These are phyloP conservation scores for Takashimella koratensis DNA, from an alignment of 1,284 basidiomycete genomes.

Conservation along the genomic window DNA sequence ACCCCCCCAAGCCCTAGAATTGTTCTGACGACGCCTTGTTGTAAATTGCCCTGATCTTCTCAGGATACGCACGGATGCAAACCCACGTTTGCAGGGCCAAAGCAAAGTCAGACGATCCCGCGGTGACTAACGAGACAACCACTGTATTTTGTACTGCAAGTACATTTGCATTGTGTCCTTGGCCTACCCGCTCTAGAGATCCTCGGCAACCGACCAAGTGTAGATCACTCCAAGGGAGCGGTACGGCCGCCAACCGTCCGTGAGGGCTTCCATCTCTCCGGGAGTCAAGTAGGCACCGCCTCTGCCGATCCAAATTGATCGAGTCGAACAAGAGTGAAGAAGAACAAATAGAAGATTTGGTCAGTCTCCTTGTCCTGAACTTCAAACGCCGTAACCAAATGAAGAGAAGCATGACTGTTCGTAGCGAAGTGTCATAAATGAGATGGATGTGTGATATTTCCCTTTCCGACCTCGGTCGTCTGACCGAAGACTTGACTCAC, in stretches of 20 bases:
- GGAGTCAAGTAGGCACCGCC: slow-evolving; percentile 76
- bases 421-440: too few species aligned
- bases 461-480: too few species aligned
- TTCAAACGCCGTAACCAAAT: slow-evolving; percentile 1
- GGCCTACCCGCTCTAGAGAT: background rate
- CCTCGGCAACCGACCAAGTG: slow-evolving; percentile 47
- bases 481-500: slow-evolving; percentile 51
- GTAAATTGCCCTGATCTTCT: too few species aligned
- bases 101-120: too few species aligned
- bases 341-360: too few species aligned
- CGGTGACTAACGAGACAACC: too few species aligned
- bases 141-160: background rate
- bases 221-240: slow-evolving; percentile 61
- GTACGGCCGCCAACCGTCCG: slow-evolving; percentile 73
- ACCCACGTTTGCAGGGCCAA: too few species aligned
- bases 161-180: background rate
- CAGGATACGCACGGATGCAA: too few species aligned
- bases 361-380: background rate
- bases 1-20: too few species aligned
- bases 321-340: slow-evolving; percentile 1
- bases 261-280: slow-evolving; percentile 74
- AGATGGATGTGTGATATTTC: too few species aligned
- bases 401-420: slow-evolving; percentile 4
- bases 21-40: too few species aligned
- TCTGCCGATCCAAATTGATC: slow-evolving; percentile 26